phyloP scores from a whole-genome alignment of 768 basidiomycete genomes.

The Hericium coralloides region DNA sequence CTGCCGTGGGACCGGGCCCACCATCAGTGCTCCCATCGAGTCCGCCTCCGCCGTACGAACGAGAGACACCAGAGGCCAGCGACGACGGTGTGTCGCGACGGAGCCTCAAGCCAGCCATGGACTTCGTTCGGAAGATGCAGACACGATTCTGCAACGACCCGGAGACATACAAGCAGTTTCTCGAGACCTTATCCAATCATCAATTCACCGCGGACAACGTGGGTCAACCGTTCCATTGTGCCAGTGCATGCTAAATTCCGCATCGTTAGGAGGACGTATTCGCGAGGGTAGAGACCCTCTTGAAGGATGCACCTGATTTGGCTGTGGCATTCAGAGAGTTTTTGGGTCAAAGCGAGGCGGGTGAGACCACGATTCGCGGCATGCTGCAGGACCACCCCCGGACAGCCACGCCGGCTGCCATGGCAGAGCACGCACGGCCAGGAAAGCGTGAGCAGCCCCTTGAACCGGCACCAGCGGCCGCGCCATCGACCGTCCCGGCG shows the following conservation, averaged over 20 bases:
- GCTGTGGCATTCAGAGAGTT: slow-evolving; percentile 68
- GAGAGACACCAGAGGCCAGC: slow-evolving; percentile 1
- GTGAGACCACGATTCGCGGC: slow-evolving; percentile 7
- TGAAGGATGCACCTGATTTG: slow-evolving; percentile 70
- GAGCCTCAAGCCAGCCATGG: slow-evolving; percentile 69
- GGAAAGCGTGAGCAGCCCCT: slow-evolving; percentile 24
- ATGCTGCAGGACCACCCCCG: slow-evolving; percentile 14
- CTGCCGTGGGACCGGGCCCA: background rate
- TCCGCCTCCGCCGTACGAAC: background rate
- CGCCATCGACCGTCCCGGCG: slow-evolving; percentile 31
- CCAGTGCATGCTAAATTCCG: slow-evolving; percentile 9
- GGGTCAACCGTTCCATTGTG: slow-evolving; percentile 19
- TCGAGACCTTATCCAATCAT: slow-evolving; percentile 67
- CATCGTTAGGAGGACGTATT: slow-evolving; percentile 52
- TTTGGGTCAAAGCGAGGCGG: slow-evolving; percentile 31
- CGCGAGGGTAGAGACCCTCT: slow-evolving; percentile 55
- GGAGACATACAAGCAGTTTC: slow-evolving; percentile 74
- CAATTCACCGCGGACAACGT: slow-evolving; percentile 42
- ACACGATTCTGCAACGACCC: slow-evolving; percentile 72
- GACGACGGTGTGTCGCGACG: slow-evolving; percentile 9
- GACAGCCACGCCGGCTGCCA: slow-evolving; percentile 8
- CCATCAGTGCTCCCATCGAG: slow-evolving; percentile 1
- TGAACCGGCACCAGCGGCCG: background rate
- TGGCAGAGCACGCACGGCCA: slow-evolving; percentile 31
- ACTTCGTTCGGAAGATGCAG: slow-evolving; percentile 96